Evolutionary conservation across 2,329 filamentous ascomycete species (phyloP).

Genomic region (Penicillium brevicompactum): DNA sequence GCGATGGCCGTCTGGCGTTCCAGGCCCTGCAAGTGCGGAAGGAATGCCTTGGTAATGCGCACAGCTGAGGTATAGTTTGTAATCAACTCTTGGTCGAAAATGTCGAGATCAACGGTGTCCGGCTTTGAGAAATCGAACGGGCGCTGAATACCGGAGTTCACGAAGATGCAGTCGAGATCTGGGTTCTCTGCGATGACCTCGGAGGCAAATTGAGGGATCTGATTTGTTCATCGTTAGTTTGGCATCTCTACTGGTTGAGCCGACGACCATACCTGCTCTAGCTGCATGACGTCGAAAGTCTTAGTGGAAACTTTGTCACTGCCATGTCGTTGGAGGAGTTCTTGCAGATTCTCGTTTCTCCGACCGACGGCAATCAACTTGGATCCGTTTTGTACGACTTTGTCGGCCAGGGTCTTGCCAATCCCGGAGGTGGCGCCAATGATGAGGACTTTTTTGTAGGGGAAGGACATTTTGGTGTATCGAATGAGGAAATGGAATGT

Average conservation of each 20-base stretch:
- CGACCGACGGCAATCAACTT: constrained; percentile 3
- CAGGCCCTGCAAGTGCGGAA: background rate
- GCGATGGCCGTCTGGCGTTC: background rate
- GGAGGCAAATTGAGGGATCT: background rate
- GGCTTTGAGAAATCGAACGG: constrained; percentile 20
- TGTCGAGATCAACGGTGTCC: constrained; percentile 17
- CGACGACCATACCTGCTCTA: background rate
- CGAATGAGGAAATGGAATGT: background rate
- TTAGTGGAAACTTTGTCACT: background rate
- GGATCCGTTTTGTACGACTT: background rate
- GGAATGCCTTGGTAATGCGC: constrained; percentile 7
- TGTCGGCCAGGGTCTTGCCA: constrained; percentile 3
- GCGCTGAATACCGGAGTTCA: constrained; percentile 19
- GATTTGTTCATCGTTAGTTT: background rate
- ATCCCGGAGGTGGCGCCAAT: constrained; percentile 6
- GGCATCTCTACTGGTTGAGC: background rate
- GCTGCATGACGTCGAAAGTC: background rate
- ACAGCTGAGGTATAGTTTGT: constrained; percentile 19
- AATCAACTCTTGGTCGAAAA: constrained; percentile 19
- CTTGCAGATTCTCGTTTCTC: background rate
- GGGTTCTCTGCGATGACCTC: constrained; percentile 12
- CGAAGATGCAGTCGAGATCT: constrained; percentile 20
- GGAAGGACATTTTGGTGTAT: background rate
- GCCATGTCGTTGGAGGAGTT: background rate
- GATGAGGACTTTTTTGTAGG: constrained; percentile 5